Conservation (phyloP, 176 grass and related monocot species). For the Metroxylon sagu region DNA sequence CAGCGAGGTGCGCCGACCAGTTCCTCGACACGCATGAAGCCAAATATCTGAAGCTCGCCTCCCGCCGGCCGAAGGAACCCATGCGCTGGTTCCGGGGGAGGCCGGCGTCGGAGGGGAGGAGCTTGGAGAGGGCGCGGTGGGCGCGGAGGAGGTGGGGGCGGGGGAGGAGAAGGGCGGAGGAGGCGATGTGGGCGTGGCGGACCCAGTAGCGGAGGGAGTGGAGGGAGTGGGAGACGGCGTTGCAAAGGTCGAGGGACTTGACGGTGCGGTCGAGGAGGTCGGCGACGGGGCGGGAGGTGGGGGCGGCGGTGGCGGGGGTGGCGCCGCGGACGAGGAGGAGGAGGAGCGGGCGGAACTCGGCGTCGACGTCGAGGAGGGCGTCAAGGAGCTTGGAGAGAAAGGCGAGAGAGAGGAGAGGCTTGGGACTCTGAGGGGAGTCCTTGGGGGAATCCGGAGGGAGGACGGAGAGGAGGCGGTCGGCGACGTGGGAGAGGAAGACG, state of each 20-base stretch:
- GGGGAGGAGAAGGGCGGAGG: slow-evolving; percentile 49
- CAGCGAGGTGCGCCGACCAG: slow-evolving; percentile 67
- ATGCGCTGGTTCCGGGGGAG: neutral
- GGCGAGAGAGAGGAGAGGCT: slow-evolving; percentile 34
- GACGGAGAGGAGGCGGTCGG: slow-evolving; percentile 44
- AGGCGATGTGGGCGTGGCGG: slow-evolving; percentile 57
- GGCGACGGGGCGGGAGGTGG: slow-evolving; percentile 40
- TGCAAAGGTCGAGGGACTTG: slow-evolving; percentile 81
- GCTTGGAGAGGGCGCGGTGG: slow-evolving; percentile 55
- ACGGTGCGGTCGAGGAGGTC: slow-evolving; percentile 76
- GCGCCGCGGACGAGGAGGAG: neutral
- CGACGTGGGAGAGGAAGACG: slow-evolving; percentile 59
- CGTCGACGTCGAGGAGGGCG: slow-evolving; percentile 46
- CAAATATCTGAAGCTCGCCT: too few relatives aligned
- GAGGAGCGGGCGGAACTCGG: slow-evolving; percentile 45
- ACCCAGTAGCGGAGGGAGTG: slow-evolving; percentile 50
- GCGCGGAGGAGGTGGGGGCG: slow-evolving; percentile 53
- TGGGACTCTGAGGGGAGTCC: too few relatives aligned
- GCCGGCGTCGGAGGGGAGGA: slow-evolving; percentile 9
- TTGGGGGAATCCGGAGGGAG: neutral
- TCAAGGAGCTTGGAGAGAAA: slow-evolving; percentile 88
- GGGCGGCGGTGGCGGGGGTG: slow-evolving; percentile 1
- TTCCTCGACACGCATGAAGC: slow-evolving; percentile 57
- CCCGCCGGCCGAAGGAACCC: too few relatives aligned
- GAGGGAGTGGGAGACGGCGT: slow-evolving; percentile 57